Conservation (phyloP, 805 yeast species). For the Sungouiella thailandica region DNA sequence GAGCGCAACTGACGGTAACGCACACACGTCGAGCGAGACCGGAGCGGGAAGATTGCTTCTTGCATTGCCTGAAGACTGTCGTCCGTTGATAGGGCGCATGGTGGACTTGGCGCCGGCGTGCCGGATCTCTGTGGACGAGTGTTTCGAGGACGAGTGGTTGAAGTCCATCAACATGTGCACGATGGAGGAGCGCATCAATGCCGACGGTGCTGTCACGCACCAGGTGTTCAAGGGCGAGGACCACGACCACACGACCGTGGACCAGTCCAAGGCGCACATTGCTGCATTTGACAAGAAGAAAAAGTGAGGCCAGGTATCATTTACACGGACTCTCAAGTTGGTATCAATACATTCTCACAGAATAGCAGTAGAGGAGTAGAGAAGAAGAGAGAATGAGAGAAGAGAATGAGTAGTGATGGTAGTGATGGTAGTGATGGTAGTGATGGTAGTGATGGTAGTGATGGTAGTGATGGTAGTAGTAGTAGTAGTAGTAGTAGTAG, state of each 20-base stretch:
- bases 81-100: slow-evolving; percentile 68
- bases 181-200: slow-evolving; percentile 39
- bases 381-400: too few species aligned
- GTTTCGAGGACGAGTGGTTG: slow-evolving; percentile 70
- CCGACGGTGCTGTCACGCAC: slow-evolving; percentile 32
- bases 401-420: too few species aligned
- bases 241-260: slow-evolving; percentile 85
- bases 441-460: too few species aligned
- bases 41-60: slow-evolving; percentile 70
- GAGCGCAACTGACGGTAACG: slow-evolving; percentile 21
- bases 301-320: too few species aligned
- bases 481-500: too few species aligned
- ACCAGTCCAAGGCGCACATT: slow-evolving; percentile 91
- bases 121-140: slow-evolving; percentile 74
- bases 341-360: too few species aligned
- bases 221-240: slow-evolving; percentile 43
- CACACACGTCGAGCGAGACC: slow-evolving; percentile 59
- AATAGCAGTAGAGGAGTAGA: neutral
- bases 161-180: slow-evolving; percentile 65
- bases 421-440: too few species aligned
- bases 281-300: slow-evolving; percentile 87
- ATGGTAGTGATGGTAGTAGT: too few species aligned
- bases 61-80: slow-evolving; percentile 67
- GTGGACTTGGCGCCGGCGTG: slow-evolving; percentile 84
- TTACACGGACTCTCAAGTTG: too few species aligned